phyloP scores from a whole-genome alignment of 2,329 filamentous ascomycete species.

The Botrytis sinoallii region DNA sequence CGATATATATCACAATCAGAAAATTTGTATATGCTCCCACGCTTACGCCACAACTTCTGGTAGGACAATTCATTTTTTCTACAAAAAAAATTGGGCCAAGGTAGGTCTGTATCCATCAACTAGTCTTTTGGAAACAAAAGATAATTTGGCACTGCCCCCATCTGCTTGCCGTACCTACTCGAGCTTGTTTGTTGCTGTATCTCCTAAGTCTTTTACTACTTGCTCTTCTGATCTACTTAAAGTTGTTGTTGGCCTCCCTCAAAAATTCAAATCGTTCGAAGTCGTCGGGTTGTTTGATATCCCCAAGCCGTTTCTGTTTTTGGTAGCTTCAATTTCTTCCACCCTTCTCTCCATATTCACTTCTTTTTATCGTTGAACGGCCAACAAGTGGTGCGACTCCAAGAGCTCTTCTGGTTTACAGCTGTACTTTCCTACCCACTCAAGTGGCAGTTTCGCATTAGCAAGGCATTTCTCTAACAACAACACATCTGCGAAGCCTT shows the following conservation, averaged over 20 bases:
- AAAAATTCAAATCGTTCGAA: not conserved
- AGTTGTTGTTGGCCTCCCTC: not conserved
- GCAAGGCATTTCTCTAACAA: not conserved
- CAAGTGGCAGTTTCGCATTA: not conserved
- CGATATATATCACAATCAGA: not conserved
- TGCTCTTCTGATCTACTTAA: not conserved
- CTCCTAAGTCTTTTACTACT: not conserved
- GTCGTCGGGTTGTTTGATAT: not conserved
- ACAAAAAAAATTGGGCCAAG: not conserved
- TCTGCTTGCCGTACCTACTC: not conserved
- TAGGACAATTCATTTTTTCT: not conserved
- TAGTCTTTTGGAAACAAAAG: not conserved
- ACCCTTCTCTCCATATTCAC: not conserved
- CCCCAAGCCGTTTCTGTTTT: not conserved
- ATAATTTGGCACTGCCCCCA: slow-evolving; percentile 6
- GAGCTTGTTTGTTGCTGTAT: not conserved
- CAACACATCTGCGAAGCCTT: not conserved
- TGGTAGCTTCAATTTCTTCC: not conserved
- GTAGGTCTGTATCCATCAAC: not conserved
- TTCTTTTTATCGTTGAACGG: not conserved
- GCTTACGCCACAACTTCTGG: not conserved
- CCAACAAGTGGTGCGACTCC: not conserved
- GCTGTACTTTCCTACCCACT: not conserved
- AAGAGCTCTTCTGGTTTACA: not conserved
- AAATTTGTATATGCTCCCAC: not conserved